Evolutionary conservation across 2,329 filamentous ascomycete genomes (phyloP).

Genomic region (Hymenoscyphus fraxineus): DNA sequence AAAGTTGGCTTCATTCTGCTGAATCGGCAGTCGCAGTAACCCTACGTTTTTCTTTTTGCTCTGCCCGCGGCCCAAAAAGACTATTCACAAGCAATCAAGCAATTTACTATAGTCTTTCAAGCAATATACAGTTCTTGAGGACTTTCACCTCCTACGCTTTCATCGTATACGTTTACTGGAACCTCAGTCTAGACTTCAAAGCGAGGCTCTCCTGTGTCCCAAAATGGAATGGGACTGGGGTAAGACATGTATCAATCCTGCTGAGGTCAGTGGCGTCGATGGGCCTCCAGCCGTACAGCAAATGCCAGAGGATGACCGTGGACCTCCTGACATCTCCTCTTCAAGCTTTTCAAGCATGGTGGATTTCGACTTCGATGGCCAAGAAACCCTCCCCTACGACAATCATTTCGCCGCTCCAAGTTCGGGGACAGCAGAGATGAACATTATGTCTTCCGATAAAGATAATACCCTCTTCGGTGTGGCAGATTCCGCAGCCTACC

Average conservation of each 20-base stretch:
- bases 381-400: not conserved
- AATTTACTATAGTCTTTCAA: too few species aligned
- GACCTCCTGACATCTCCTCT: not conserved
- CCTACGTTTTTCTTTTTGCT: not conserved
- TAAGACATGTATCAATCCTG: not conserved
- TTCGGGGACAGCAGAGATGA: too few species aligned
- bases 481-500: not conserved
- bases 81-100: not conserved
- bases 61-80: not conserved
- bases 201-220: not conserved
- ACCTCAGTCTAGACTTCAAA: not conserved
- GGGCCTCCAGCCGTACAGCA: not conserved
- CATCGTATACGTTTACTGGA: not conserved
- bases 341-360: too few species aligned
- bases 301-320: not conserved
- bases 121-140: not conserved
- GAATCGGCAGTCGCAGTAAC: not conserved
- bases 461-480: not conserved
- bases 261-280: not conserved
- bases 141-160: not conserved
- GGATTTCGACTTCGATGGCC: not conserved
- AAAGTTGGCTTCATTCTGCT: not conserved
- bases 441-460: not conserved
- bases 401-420: not conserved
- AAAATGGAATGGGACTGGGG: not conserved